phyloP scores from a whole-genome alignment of 768 basidiomycete species.

The Collybiopsis luxurians region DNA sequence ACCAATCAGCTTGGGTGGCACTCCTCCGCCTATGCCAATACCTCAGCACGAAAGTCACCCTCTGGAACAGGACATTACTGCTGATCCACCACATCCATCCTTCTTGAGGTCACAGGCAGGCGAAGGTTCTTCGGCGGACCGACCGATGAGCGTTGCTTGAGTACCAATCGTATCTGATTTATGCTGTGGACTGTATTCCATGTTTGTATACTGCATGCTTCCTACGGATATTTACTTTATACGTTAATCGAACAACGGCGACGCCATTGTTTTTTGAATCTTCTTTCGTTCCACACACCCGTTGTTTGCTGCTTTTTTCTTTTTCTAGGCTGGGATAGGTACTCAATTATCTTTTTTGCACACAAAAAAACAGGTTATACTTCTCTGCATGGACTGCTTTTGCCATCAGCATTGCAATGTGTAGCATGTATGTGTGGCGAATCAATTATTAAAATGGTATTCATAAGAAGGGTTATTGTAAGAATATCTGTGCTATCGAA shows the following conservation, averaged over 20 bases:
- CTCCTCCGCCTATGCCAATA: constrained; percentile 2
- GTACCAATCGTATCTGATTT: no score
- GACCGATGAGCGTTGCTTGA: constrained; percentile 13
- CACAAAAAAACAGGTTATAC: neutral
- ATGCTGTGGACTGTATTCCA: constrained; percentile 1
- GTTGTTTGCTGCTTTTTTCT: no score
- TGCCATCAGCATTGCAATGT: no score
- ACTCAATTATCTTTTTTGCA: no score
- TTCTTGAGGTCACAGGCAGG: constrained; percentile 7
- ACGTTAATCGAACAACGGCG: neutral
- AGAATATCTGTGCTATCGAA: neutral
- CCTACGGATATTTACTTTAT: neutral
- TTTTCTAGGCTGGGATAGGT: no score
- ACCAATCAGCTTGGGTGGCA: constrained; percentile 11
- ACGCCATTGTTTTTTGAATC: no score
- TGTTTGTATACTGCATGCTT: neutral
- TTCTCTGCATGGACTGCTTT: neutral
- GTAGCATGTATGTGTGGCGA: no score
- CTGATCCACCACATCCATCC: constrained; percentile 10
- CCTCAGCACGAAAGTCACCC: neutral
- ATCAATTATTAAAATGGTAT: no score
- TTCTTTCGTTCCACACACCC: no score
- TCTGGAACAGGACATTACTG: constrained; percentile 10
- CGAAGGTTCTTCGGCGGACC: constrained; percentile 1
- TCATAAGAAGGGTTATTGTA: no score